These are phyloP conservation scores for Talaromyces sp. DNA, from an alignment of 2,329 filamentous ascomycete genomes.

Conservation along the genomic window DNA sequence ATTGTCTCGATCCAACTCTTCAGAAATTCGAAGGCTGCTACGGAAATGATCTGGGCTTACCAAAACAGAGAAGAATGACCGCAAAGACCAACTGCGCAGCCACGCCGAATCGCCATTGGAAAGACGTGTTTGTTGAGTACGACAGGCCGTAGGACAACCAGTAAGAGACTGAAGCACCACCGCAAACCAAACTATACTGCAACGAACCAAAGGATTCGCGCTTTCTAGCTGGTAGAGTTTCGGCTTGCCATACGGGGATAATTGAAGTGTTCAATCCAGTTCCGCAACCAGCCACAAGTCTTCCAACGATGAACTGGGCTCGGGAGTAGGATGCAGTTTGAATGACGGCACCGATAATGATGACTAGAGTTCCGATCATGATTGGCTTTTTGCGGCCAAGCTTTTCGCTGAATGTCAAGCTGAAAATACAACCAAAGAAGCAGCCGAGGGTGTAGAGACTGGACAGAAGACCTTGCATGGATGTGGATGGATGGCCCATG, in stretches of 20 bases:
- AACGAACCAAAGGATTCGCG: constrained; percentile 15
- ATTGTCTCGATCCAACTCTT: background rate
- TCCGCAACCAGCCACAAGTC: constrained; percentile 47
- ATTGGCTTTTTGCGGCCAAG: constrained; percentile 27
- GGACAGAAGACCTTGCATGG: constrained; percentile 11
- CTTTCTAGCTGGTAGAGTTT: constrained; percentile 16
- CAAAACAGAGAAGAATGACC: constrained; percentile 31
- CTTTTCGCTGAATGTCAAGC: constrained; percentile 23
- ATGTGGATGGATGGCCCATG: constrained; percentile 15
- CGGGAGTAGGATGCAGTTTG: constrained; percentile 28
- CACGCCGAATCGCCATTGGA: constrained; percentile 21
- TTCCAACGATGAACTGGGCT: constrained; percentile 41
- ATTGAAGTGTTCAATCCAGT: constrained; percentile 38
- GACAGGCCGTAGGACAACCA: constrained; percentile 19
- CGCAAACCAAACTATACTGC: constrained; percentile 14
- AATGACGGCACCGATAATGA: constrained; percentile 28
- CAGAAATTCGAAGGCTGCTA: no score
- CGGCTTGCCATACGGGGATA: constrained; percentile 22
- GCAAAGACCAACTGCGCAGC: constrained; percentile 27
- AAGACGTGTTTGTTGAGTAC: constrained; percentile 9
- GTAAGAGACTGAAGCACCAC: constrained; percentile 14
- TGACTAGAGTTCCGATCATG: constrained; percentile 21
- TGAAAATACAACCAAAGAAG: constrained; percentile 25
- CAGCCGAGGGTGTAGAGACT: constrained; percentile 28
- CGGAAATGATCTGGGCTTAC: no score